Conservation (phyloP, 1,139 yeast species). For the Nadsonia commutata region DNA sequence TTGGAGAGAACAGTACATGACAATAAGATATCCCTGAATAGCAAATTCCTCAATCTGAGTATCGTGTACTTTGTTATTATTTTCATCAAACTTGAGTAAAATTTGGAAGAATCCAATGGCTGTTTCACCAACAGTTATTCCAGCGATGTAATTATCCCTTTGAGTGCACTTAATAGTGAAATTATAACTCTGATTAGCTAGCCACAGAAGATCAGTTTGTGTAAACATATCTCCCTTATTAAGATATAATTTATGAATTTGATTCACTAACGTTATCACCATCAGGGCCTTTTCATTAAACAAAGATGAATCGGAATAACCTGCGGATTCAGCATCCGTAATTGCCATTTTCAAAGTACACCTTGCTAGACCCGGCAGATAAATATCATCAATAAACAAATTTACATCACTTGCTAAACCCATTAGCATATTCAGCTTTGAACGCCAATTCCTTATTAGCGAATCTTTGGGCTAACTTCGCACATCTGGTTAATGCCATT, state of each 20-base stretch:
- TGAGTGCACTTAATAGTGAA: neutral
- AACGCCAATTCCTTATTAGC: neutral
- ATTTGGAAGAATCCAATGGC: neutral
- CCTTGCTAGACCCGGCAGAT: neutral
- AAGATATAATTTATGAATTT: no score
- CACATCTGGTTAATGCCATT: neutral
- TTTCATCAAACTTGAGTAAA: neutral
- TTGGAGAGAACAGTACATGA: neutral
- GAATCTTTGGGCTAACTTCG: neutral
- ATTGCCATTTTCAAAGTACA: neutral
- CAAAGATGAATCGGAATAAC: no score
- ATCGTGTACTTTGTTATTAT: neutral
- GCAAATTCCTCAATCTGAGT: neutral
- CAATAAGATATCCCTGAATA: neutral
- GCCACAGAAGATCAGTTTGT: neutral
- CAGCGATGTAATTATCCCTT: neutral
- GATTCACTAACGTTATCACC: no score
- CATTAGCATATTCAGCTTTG: neutral
- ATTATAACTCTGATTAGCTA: neutral
- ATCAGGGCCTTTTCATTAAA: neutral
- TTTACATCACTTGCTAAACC: neutral
- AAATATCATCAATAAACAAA: neutral
- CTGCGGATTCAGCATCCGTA: no score
- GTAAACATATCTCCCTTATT: neutral
- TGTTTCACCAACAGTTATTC: neutral